Base-by-base conservation (phyloP, 1,284 basidiomycete genomes). In the Cutaneotrichosporon mucoides region DNA sequence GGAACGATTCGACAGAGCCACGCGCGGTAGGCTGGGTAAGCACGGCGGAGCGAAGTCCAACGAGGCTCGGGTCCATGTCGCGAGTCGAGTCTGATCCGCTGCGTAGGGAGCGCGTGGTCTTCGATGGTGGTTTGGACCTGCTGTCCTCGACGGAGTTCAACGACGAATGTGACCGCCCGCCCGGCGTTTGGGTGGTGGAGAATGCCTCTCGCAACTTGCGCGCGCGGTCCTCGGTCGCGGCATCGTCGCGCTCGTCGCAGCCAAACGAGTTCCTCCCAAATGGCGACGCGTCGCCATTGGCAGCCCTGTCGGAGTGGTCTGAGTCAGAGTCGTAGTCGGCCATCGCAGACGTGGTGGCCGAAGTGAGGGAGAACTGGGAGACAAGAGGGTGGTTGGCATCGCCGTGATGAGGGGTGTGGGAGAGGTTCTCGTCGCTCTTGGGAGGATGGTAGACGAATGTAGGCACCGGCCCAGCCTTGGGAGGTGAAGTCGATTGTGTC, bases 181-280 rank as follows among this genome's bases (percentile, higher is more conserved):
- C 33, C 2, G 53, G 44, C 11, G 40, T 2, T 4, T 15, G 15
- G 35, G 38, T 45, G 15, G 16, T 6, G 36, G 46, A 47, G 15
- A 55, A 48, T 6, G n/a, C 45, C 37, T 13, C 45, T 6, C 54
- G 54, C 24, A 53, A n/a, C 41, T 44, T 34, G 33, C 51, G 51
- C 8, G 46, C 36, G 8, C 54, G 45, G 38, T 41, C 40, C 12
- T 35, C 38, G 13, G 45, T 37, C 44, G 34, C 3, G 40, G 34
- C 51, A 24, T 44, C 45, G 15, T 43, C 35, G 4, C 15, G 16
- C 5, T 33, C 34, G 33, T 48, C 38, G 40, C 53, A 55, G 2
- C 57, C 57, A 34, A 59, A 59, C 35, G 57, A 59, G 9, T 33
- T 24, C 13, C 53, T 53, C 5, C 53, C 52, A 10, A 59, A 59